Conservation (phyloP, 768 basidiomycete species). For the Naganishia vaughanmartiniae region DNA sequence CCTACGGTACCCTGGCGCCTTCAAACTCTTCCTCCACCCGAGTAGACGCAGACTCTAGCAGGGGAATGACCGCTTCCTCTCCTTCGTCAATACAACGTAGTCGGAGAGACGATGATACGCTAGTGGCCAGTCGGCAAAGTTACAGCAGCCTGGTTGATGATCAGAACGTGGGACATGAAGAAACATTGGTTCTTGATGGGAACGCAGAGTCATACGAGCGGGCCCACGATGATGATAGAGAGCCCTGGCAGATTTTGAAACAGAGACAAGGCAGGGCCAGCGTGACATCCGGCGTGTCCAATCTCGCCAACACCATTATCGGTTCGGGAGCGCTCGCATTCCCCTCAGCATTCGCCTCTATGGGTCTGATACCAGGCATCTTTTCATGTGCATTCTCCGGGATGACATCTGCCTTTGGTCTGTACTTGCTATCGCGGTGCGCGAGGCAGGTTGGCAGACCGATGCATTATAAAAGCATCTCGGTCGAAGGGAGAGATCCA, state of each 20-base stretch:
- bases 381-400: slow-evolving; percentile 83
- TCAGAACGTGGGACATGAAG: neutral
- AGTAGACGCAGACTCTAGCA: neutral
- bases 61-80: slow-evolving; percentile 13
- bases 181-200: neutral
- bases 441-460: slow-evolving; percentile 62
- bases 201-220: neutral
- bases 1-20: slow-evolving; percentile 20
- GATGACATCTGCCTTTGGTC: slow-evolving; percentile 70
- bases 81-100: slow-evolving; percentile 4
- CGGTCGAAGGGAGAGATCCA: slow-evolving; percentile 11
- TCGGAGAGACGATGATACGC: slow-evolving; percentile 11
- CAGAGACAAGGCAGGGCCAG: slow-evolving; percentile 24
- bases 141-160: neutral
- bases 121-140: neutral
- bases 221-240: slow-evolving; percentile 13
- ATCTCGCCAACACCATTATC: slow-evolving; percentile 80
- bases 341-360: slow-evolving; percentile 65
- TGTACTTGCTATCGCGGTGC: slow-evolving; percentile 82
- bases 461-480: slow-evolving; percentile 16
- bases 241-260: slow-evolving; percentile 19
- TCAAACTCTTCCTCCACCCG: slow-evolving; percentile 15
- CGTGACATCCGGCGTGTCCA: slow-evolving; percentile 14
- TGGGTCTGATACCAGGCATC: slow-evolving; percentile 84
- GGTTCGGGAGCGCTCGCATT: slow-evolving; percentile 67